These are phyloP conservation scores for Fusarium falciforme DNA, from an alignment of 2,329 filamentous ascomycete species.

Conservation along the genomic window DNA sequence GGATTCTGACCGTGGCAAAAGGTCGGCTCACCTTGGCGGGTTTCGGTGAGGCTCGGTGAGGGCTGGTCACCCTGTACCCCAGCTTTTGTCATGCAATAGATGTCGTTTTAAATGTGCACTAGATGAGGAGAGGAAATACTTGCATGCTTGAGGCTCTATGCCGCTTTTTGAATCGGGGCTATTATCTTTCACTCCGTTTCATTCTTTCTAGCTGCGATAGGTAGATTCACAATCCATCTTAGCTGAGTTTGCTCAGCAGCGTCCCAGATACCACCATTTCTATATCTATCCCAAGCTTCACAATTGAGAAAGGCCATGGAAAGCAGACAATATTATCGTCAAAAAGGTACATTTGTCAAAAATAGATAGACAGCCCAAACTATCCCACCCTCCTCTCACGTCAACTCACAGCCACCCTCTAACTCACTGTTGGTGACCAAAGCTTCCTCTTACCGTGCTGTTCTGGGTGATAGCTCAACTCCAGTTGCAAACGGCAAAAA, in stretches of 20 bases:
- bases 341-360: background rate
- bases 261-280: no score
- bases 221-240: background rate
- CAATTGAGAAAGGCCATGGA: background rate
- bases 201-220: no score
- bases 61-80: background rate
- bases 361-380: background rate
- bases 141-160: background rate
- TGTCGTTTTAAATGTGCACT: background rate
- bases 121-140: background rate
- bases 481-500: background rate
- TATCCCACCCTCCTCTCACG: no score
- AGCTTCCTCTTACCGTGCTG: background rate
- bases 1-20: conserved; percentile 26
- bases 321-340: background rate
- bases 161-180: background rate
- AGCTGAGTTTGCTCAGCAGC: background rate
- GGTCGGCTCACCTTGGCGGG: conserved; percentile 6
- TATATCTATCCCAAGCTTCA: background rate
- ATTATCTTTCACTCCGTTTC: background rate
- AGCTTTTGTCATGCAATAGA: background rate
- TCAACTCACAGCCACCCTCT: no score
- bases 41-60: conserved; percentile 2
- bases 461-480: background rate
- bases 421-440: background rate